Base-by-base conservation (phyloP, 805 yeast genomes). In the Metschnikowia chrysomelidarum region DNA sequence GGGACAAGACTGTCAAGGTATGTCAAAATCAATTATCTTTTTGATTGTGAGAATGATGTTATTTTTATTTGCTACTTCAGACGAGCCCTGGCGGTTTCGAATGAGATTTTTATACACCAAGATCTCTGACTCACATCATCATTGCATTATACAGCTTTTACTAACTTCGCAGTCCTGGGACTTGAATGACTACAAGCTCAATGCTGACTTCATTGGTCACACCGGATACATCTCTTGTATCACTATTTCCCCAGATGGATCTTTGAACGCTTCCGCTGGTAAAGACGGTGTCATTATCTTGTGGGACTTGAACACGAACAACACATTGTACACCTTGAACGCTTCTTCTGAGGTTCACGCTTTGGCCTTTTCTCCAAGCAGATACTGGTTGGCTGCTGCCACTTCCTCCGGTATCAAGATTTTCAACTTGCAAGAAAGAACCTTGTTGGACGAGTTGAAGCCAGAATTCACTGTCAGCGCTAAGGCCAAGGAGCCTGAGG, bases 331-430 rank as follows among this genome's bases (percentile, higher is more conserved):
- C 95, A 82, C 96, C 63, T 80, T 93, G 71, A 75, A 78, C 62
- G 91, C 96, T 60, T 87, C 93, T 71, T 93, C 91, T 66, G 98
- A 91, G 80, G 88, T 93, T 59, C 87, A 87, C 73, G 94, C 97
- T 69, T 80, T 93, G 68, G 95, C 97, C 8, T 93, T 93, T 95
- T 91, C 98, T 71, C 98, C 99, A 76, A 87, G 87, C 95, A 89
- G 98, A 84, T 93, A 87, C 94, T 93, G 98, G 98, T 85, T 93
- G 72, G 91, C 95, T 69, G 98, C 98, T 75, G 98, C 98, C 66
- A 93, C 99, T 60, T 76, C 96, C 54, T 75, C 96, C 56, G 93
- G 96, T 65, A 87, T 93, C 80, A 91, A 89, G 86, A 82, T 93
- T 80, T 93, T 81, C 87, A 87, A 89, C 83, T 82, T 93, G 71